phyloP scores from a whole-genome alignment of 257 asterid species.

The Lantana camara region DNA sequence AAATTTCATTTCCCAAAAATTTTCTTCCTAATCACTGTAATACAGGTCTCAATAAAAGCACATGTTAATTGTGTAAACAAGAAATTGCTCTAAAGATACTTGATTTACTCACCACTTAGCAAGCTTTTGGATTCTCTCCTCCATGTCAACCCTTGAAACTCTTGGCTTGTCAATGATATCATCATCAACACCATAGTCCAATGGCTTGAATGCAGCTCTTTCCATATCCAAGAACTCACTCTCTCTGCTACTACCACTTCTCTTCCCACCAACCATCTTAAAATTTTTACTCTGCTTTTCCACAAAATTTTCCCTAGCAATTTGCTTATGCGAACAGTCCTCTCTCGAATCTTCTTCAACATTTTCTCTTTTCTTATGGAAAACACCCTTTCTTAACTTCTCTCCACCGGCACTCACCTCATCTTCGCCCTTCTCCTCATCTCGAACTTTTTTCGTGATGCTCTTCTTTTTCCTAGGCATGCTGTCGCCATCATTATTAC shows the following conservation, averaged over 20 bases:
- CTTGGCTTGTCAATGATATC: constrained; percentile 54
- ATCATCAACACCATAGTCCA: constrained; percentile 43
- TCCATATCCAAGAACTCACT: constrained; percentile 43
- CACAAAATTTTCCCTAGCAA: constrained; percentile 21
- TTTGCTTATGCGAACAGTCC: constrained; percentile 23
- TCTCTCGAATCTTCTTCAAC: constrained; percentile 27
- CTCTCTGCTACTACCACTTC: constrained; percentile 21
- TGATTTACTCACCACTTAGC: constrained; percentile 73
- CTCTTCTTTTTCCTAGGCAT: constrained; percentile 29
- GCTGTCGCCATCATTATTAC: not conserved
- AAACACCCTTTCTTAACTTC: constrained; percentile 28
- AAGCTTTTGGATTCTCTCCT: constrained; percentile 88
- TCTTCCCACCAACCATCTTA: constrained; percentile 18
- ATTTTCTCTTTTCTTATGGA: constrained; percentile 21
- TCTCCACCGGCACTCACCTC: constrained; percentile 29
- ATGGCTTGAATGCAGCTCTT: constrained; percentile 73
- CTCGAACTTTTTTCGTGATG: constrained; percentile 27
- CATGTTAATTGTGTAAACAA: no score
- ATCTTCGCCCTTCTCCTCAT: constrained; percentile 31
- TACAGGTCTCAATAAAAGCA: no score
- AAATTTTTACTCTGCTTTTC: constrained; percentile 22
- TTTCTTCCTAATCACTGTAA: not conserved
- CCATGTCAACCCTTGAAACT: constrained; percentile 79
- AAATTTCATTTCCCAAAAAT: not conserved
- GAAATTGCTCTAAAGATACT: not conserved